Percentiles rank a stretch among this genome's conserved stretches.
Conservation (phyloP, 768 basidiomycete species). For the Boletellus ananas region DNA sequence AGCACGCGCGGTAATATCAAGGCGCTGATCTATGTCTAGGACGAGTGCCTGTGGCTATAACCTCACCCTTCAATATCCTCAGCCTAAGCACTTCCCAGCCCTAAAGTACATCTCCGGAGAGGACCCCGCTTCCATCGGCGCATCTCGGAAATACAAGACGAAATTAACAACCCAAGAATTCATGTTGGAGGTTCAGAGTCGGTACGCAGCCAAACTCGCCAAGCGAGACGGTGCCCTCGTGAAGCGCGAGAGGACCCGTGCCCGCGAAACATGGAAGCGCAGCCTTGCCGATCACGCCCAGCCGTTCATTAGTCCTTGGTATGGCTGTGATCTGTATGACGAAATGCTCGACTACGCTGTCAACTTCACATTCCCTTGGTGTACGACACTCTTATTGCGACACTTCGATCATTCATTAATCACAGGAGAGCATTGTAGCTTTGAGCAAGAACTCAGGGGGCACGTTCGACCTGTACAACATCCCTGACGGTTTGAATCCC, state of each 20-base stretch:
- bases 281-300: conserved; percentile 46
- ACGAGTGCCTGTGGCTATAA: conserved; percentile 60
- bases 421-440: conserved; percentile 3
- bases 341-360: conserved; percentile 68
- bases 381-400: conserved; percentile 27
- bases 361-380: conserved; percentile 67
- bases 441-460: conserved; percentile 27
- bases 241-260: conserved; percentile 25
- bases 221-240: conserved; percentile 19
- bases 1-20: not conserved
- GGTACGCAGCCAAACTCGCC: conserved; percentile 20
- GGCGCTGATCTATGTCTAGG: conserved; percentile 32
- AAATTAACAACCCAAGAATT: conserved; percentile 19
- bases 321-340: conserved; percentile 61
- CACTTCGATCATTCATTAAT: conserved; percentile 6
- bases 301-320: conserved; percentile 59
- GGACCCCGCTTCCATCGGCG: not conserved
- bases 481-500: conserved; percentile 55
- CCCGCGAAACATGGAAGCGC: conserved; percentile 38
- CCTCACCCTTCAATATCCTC: conserved; percentile 67
- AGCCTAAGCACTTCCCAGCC: conserved; percentile 47
- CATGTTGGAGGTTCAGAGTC: conserved; percentile 18
- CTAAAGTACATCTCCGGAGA: conserved; percentile 17
- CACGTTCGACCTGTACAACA: conserved; percentile 47
- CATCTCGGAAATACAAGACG: conserved; percentile 14